These are phyloP conservation scores for Chenopodium album DNA, from an alignment of 148 eudicot genomes.

Conservation along the genomic window DNA sequence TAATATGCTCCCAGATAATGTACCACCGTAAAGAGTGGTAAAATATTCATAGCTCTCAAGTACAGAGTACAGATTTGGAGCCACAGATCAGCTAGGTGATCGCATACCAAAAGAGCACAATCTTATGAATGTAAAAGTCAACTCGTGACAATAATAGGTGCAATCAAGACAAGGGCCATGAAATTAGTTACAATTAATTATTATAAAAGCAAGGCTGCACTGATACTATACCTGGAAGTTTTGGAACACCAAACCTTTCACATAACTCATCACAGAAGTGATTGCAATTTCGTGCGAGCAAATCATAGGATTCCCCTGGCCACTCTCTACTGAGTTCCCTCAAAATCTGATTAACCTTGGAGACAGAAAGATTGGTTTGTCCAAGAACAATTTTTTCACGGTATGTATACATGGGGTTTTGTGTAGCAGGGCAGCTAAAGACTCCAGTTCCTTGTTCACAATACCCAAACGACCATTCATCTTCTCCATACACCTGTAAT, in stretches of 20 bases:
- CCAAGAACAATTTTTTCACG: constrained; percentile 89
- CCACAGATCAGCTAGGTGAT: background rate
- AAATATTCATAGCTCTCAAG: background rate
- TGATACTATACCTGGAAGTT: constrained; percentile 78
- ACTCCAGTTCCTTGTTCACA: constrained; percentile 96
- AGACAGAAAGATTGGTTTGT: constrained; percentile 53
- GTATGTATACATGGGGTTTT: constrained; percentile 92
- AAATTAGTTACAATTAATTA: background rate
- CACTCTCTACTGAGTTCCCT: constrained; percentile 93
- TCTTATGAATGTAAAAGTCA: background rate
- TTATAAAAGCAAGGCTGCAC: background rate
- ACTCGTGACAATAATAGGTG: background rate
- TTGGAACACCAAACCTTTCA: constrained; percentile 80
- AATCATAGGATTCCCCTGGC: constrained; percentile 87
- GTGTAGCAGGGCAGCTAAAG: constrained; percentile 79
- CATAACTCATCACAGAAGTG: constrained; percentile 93
- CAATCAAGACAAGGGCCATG: background rate
- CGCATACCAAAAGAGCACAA: background rate
- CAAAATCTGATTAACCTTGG: constrained; percentile 67
- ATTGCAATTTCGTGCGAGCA: constrained; percentile 89
- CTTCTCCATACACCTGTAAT: constrained; percentile 74
- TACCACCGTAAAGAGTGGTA: background rate
- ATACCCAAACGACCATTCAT: constrained; percentile 97
- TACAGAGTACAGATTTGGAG: background rate
- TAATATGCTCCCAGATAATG: background rate